Conservation (phyloP, 176 grass and related monocot species). For the Ensete ventricosum region DNA sequence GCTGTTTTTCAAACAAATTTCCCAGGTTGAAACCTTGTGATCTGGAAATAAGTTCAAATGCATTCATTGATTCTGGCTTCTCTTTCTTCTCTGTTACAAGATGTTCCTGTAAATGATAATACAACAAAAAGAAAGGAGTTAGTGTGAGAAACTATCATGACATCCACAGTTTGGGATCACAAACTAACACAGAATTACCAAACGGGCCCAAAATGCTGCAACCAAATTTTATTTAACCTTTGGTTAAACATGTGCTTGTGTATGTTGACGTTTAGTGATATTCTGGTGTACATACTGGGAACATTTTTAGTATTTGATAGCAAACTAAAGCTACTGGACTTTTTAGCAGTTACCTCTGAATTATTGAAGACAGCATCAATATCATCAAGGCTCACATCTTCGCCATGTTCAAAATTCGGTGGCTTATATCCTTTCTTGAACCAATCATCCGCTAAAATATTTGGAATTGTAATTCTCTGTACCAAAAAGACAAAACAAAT, state of each 20-base stretch:
- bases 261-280: too few relatives aligned
- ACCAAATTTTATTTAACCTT: too few relatives aligned
- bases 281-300: too few relatives aligned
- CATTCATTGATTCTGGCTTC: constrained; percentile 94
- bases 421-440: constrained; percentile 87
- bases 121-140: not conserved
- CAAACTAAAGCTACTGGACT: not conserved
- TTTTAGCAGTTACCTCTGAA: constrained; percentile 48
- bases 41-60: constrained; percentile 96
- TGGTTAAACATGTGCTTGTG: too few relatives aligned
- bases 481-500: constrained; percentile 10
- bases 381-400: constrained; percentile 78
- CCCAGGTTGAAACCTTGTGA: constrained; percentile 97
- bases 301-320: not conserved
- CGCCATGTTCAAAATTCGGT: constrained; percentile 62
- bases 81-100: constrained; percentile 83
- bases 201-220: too few relatives aligned
- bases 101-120: constrained; percentile 38
- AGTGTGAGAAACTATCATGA: not conserved
- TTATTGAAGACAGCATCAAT: constrained; percentile 78
- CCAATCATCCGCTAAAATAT: constrained; percentile 94
- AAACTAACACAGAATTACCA: not conserved
- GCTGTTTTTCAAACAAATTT: constrained; percentile 93
- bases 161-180: not conserved
- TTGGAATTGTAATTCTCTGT: constrained; percentile 77